Base-by-base conservation (phyloP, 371 early-diverging fungal genomes). In the Mortierella sp. region DNA sequence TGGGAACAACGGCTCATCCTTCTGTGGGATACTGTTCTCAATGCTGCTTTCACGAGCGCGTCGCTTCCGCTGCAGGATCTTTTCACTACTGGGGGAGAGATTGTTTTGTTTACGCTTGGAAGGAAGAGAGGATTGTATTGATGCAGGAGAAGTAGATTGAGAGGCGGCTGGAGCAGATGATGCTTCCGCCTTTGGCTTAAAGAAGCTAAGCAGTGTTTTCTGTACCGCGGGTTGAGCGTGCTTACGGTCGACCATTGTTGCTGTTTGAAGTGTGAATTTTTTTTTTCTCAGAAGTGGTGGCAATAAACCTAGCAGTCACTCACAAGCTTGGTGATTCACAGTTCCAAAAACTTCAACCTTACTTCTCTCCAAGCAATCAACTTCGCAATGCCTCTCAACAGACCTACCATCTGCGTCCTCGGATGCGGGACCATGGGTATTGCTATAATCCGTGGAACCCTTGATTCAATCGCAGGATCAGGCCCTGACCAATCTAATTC, bases 361-460 rank as follows among this genome's bases (percentile, higher is more conserved):
- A 40, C n/a, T 28, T 35, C 42, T 12, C n/a, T 53, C 37, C 28
- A 23, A 34, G 28, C 13, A 26, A 42, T 35, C 15, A 8, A 29
- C 43, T 47, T 0, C 23, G 57, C 17, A 29, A 82, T 82, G 83
- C 53, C 76, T 45, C 75, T 83, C 59, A 68, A 71, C 57, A 74
- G 66, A 49, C 84, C 84, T 28, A 84, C 76, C 40, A 64, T 85
- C 62, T 85, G 86, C 55, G 68, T 86, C 40, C 69, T 87, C 45
- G 87, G 87, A 35, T 87, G 87, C 68, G 87, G 87, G 26, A 87
- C 87, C 63, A 87, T 87, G 87, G 87, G 86, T 29, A 70, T 79
- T 29, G 87, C 87, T 64, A 87, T 87, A 55, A 74, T 87, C 43
- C 73, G 83, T 12, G 87, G 87, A 37, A 83, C 87, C 9, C 63